Percentiles rank a stretch among this genome's conserved stretches.
Conservation (phyloP, 208 protist species). For the Blastocrithidia nonstop region DNA sequence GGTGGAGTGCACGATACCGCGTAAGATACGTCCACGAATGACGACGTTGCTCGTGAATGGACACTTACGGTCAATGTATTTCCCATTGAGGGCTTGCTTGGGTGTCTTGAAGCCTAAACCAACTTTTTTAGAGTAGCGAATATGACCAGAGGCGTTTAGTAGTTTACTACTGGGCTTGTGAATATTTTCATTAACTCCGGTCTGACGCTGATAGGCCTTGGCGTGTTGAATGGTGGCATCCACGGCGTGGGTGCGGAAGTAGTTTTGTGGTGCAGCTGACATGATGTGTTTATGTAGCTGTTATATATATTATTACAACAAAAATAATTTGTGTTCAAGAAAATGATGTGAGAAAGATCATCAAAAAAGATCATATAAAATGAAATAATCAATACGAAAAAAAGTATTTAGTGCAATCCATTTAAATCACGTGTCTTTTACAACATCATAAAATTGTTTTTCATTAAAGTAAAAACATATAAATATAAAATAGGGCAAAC, state of each 20-base stretch:
- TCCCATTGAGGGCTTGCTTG: conserved; percentile 94
- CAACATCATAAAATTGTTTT: no score
- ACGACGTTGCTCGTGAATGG: conserved; percentile 99
- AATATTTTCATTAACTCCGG: conserved; percentile 82
- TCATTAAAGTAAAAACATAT: no score
- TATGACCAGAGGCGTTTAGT: conserved; percentile 54
- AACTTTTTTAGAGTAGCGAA: conserved; percentile 93
- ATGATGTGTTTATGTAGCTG: conserved; percentile 13
- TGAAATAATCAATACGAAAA: no score
- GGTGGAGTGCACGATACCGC: conserved; percentile 94
- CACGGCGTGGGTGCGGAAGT: conserved; percentile 51
- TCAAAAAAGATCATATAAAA: no score
- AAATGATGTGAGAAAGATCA: not conserved
- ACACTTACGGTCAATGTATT: conserved; percentile 99
- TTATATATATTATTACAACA: conserved; percentile 6
- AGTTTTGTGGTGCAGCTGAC: conserved; percentile 30
- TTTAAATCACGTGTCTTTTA: no score
- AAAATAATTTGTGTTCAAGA: conserved; percentile 1
- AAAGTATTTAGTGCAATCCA: no score
- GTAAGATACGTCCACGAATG: conserved; percentile 99
- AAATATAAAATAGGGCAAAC: not conserved
- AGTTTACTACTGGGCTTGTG: conserved; percentile 40
- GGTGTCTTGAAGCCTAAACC: conserved; percentile 99
- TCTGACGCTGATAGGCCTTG: conserved; percentile 88
- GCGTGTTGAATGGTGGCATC: conserved; percentile 82